These are phyloP conservation scores for Fragaria ananassa DNA, from an alignment of 306 rosid genomes.

Conservation along the genomic window DNA sequence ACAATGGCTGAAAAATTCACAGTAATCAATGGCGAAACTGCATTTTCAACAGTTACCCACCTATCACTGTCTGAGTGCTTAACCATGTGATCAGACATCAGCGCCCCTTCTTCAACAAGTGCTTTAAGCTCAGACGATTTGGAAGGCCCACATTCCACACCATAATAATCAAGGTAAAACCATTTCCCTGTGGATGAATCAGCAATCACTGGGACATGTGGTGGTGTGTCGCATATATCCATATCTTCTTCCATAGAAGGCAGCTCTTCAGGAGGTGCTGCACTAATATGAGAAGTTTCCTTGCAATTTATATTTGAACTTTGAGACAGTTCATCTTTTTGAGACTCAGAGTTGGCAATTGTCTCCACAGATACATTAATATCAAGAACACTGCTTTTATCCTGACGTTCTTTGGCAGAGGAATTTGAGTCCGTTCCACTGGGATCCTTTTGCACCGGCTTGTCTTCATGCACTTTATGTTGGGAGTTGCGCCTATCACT, in stretches of 20 bases:
- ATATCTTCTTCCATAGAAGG: conserved; percentile 98
- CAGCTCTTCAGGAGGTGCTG: conserved; percentile 63
- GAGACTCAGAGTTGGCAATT: conserved; percentile 33
- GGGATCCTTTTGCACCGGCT: conserved; percentile 49
- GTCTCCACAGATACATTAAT: conserved; percentile 43
- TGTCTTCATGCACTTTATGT: conserved; percentile 56
- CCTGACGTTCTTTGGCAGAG: conserved; percentile 57
- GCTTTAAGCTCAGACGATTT: conserved; percentile 69
- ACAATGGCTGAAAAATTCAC: conserved; percentile 62
- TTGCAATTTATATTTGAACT: conserved; percentile 48
- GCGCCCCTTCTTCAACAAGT: conserved; percentile 81
- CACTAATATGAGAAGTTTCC: conserved; percentile 45
- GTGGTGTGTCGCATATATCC: conserved; percentile 99
- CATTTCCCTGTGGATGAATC: conserved; percentile 77
- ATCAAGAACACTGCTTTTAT: conserved; percentile 37
- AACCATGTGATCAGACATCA: conserved; percentile 85
- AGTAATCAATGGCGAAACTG: conserved; percentile 72
- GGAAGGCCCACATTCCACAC: conserved; percentile 81
- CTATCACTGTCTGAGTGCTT: conserved; percentile 88
- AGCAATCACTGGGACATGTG: conserved; percentile 69
- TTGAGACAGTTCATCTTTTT: conserved; percentile 50
- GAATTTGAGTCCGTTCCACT: conserved; percentile 34
- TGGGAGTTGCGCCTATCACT: conserved; percentile 49
- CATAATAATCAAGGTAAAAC: conserved; percentile 86
- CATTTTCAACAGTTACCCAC: conserved; percentile 97